Conservation (phyloP, 116 monocot species). For the Thalassia testudinum region DNA sequence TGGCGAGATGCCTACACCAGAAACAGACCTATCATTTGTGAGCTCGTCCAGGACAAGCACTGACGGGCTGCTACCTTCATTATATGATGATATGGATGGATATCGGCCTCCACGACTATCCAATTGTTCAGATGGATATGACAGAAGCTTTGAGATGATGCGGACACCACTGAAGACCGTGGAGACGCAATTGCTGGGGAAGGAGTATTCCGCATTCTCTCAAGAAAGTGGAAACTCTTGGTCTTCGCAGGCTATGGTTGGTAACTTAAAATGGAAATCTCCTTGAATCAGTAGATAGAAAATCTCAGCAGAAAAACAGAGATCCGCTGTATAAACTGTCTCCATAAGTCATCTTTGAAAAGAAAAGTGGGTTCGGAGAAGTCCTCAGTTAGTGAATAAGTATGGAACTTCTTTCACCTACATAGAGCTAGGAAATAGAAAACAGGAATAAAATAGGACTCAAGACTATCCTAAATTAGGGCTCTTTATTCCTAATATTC, state of each 20-base stretch:
- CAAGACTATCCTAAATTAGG: too few relatives aligned
- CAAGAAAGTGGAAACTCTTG: constrained; percentile 4
- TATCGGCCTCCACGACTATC: constrained; percentile 19
- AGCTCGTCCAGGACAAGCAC: constrained; percentile 39
- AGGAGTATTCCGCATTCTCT: constrained; percentile 1
- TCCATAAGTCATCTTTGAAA: too few relatives aligned
- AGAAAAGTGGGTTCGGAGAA: too few relatives aligned
- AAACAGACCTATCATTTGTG: constrained; percentile 42
- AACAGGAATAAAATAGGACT: too few relatives aligned
- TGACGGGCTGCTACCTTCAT: constrained; percentile 13
- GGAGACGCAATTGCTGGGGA: constrained; percentile 1
- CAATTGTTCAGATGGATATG: constrained; percentile 13
- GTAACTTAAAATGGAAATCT: too few relatives aligned
- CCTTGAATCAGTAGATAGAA: too few relatives aligned
- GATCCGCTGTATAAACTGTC: too few relatives aligned
- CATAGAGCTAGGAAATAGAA: too few relatives aligned
- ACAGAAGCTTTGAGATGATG: constrained; percentile 10
- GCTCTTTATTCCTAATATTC: too few relatives aligned
- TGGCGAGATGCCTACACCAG: constrained; percentile 14
- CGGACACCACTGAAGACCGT: constrained; percentile 1
- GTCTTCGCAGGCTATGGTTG: constrained; percentile 11
- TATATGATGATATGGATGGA: constrained; percentile 8
- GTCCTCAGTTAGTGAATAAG: too few relatives aligned
- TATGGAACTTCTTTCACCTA: too few relatives aligned
- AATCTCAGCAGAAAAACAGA: too few relatives aligned